phyloP scores from a whole-genome alignment of 2,329 filamentous ascomycete genomes.

The Colletotrichum sp. region DNA sequence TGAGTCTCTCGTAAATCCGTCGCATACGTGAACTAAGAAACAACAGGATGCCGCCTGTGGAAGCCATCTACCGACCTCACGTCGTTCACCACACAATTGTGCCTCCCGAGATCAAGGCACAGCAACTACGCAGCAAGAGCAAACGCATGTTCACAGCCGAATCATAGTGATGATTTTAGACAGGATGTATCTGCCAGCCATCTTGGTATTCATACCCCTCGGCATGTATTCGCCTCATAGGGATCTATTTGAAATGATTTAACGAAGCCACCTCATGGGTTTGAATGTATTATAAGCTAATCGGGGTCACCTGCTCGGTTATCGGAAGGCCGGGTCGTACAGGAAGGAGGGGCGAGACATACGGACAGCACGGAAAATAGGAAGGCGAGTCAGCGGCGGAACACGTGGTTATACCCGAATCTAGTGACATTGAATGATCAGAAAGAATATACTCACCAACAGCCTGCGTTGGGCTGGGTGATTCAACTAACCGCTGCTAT shows the following conservation, averaged over 20 bases:
- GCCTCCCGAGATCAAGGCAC: conserved; percentile 72
- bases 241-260: conserved; percentile 4
- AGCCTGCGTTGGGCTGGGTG: not conserved
- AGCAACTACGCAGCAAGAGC: conserved; percentile 67
- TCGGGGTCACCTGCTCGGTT: not conserved
- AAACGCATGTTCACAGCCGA: conserved; percentile 78
- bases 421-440: not conserved
- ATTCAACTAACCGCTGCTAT: not conserved
- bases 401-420: not conserved
- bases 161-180: conserved; percentile 27
- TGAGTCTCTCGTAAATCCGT: conserved; percentile 32
- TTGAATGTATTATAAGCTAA: not conserved
- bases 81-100: conserved; percentile 88
- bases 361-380: not conserved
- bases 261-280: not conserved
- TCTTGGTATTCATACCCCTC: not conserved
- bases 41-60: conserved; percentile 80
- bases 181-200: not conserved
- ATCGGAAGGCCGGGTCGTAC: not conserved
- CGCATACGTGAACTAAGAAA: not conserved
- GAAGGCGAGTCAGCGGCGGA: not conserved
- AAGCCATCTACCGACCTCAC: conserved; percentile 89
- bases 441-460: not conserved
- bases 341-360: not conserved
- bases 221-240: not conserved